These are phyloP conservation scores for Jaapia argillacea DNA, from an alignment of 768 basidiomycete genomes.

Conservation along the genomic window DNA sequence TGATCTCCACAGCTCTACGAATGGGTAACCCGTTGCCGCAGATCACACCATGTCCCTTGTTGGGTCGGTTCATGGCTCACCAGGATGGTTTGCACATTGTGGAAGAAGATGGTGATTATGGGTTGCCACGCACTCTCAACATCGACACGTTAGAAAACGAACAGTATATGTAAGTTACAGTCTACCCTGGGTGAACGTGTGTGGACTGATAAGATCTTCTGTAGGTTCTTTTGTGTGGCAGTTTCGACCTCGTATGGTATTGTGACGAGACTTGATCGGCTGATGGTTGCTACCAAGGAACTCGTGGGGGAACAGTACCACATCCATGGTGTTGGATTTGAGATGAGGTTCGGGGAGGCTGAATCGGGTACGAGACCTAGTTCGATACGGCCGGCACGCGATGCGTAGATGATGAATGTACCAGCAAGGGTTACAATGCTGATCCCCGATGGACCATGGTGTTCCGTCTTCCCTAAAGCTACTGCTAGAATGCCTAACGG, in stretches of 20 bases:
- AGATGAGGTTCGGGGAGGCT: conserved; percentile 14
- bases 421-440: neutral
- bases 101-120: conserved; percentile 66
- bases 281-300: conserved; percentile 80
- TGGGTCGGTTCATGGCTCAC: conserved; percentile 34
- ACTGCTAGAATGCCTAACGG: too few relatives aligned
- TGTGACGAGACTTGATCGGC: conserved; percentile 60
- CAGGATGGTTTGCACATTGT: conserved; percentile 55
- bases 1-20: conserved; percentile 69
- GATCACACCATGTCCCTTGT: conserved; percentile 69
- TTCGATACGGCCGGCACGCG: conserved; percentile 10
- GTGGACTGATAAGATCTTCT: neutral
- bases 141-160: conserved; percentile 66
- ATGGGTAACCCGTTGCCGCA: conserved; percentile 74
- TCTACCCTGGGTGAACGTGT: neutral
- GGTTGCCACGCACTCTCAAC: conserved; percentile 60
- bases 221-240: conserved; percentile 62
- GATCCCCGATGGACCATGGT: too few relatives aligned
- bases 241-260: conserved; percentile 61
- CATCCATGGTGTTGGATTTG: conserved; percentile 54
- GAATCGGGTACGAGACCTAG: conserved; percentile 23
- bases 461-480: too few relatives aligned
- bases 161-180: conserved; percentile 56
- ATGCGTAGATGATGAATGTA: conserved; percentile 1
- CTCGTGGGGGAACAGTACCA: conserved; percentile 83